Percentiles rank a stretch among this genome's conserved stretches.
Evolutionary conservation across 164 flowering plant genomes (phyloP).

Genomic region (Houttuynia cordata): DNA sequence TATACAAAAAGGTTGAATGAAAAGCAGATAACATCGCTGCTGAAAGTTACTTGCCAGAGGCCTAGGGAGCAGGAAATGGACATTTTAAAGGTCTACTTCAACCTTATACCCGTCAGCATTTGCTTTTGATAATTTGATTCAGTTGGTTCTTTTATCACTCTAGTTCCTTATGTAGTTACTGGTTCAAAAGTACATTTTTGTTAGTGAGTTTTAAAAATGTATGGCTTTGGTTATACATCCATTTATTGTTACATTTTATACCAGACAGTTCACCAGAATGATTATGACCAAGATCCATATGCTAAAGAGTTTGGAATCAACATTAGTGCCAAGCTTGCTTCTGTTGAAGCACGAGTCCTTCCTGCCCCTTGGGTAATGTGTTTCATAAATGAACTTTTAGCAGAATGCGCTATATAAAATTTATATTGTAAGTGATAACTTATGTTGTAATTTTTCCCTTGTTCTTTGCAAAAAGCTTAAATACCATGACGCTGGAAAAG

Average conservation of each 20-base stretch:
- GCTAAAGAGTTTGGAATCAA: conserved; percentile 53
- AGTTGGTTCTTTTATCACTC: background rate
- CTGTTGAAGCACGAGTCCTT: conserved; percentile 59
- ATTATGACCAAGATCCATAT: conserved; percentile 41
- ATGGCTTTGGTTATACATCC: background rate
- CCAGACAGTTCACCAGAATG: conserved; percentile 46
- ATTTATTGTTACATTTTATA: background rate
- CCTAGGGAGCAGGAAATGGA: conserved; percentile 39
- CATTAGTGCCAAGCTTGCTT: conserved; percentile 35
- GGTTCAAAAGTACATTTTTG: too few species aligned
- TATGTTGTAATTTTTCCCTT: background rate
- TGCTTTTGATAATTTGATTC: background rate
- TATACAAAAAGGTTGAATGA: conserved; percentile 49
- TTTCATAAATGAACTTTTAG: background rate
- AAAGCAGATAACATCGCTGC: conserved; percentile 46
- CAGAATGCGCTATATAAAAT: background rate
- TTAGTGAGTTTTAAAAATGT: too few species aligned
- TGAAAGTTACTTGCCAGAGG: conserved; percentile 57
- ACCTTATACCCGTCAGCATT: background rate
- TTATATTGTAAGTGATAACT: background rate
- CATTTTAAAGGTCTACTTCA: conserved; percentile 32
- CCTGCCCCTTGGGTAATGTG: conserved; percentile 62
- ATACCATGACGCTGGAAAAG: conserved; percentile 55
- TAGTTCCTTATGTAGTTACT: too few species aligned
- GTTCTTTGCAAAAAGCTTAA: conserved; percentile 29